These are phyloP conservation scores for Zasmidium angulare DNA, from an alignment of 2,329 filamentous ascomycete genomes.

Conservation along the genomic window DNA sequence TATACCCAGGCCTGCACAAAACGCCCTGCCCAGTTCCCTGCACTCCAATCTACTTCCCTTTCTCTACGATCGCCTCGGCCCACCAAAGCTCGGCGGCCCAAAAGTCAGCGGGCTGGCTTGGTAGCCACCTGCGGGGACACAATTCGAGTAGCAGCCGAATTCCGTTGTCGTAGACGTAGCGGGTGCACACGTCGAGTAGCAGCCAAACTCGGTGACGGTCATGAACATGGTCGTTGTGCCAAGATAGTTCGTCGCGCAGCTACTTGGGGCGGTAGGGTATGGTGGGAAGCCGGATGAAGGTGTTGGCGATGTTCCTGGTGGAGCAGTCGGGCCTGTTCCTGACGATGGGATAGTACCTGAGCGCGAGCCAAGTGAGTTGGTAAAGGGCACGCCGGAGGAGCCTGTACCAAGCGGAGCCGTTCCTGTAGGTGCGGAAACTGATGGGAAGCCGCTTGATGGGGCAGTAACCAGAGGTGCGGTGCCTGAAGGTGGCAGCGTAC, in stretches of 20 bases:
- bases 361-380: too few species aligned
- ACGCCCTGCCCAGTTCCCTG: too few species aligned
- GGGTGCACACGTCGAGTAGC: slow-evolving; percentile 21
- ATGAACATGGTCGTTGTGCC: slow-evolving; percentile 26
- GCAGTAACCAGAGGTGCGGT: neutral
- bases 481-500: neutral
- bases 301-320: slow-evolving; percentile 1
- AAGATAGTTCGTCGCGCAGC: slow-evolving; percentile 23
- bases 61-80: too few species aligned
- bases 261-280: slow-evolving; percentile 16
- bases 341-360: too few species aligned
- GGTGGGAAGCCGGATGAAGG: slow-evolving; percentile 11
- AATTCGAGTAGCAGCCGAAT: slow-evolving; percentile 23
- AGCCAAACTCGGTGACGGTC: slow-evolving; percentile 23
- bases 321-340: too few species aligned
- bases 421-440: slow-evolving; percentile 4
- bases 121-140: slow-evolving; percentile 13
- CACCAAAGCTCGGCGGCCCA: slow-evolving; percentile 10
- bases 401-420: slow-evolving; percentile 8
- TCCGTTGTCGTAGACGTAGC: slow-evolving; percentile 8
- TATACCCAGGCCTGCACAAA: too few species aligned
- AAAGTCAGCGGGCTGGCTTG: slow-evolving; percentile 12
- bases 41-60: too few species aligned
- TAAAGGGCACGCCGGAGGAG: too few species aligned
- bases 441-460: neutral